Evolutionary conservation across 2,329 filamentous ascomycete genomes (phyloP), one percentile per base, ranked within the genome.

Genomic region (Penicillium sp.): DNA sequence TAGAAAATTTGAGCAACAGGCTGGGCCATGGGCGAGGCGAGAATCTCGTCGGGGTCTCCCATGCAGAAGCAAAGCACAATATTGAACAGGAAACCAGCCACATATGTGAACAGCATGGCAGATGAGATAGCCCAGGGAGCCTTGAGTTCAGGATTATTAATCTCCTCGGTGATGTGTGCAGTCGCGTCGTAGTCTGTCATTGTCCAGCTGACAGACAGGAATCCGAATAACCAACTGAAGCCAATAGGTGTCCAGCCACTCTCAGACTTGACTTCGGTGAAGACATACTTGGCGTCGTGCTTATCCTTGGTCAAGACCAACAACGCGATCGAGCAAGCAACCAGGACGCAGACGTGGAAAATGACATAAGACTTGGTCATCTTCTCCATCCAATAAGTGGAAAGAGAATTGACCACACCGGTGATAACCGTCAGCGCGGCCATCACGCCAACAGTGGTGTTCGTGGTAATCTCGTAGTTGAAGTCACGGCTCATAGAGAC

Each of bases 201-300:
- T 57, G 83, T 86, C 84, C 84, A 87, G 22, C 81, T 81, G 40
- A 85, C 84, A 1, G 82, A 84, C 28, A 87, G 74, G 69, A 85
- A 86, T n/a, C 84, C 84, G 61, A 87, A 86, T n/a, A 86, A 69
- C 69, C 84, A 86, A 3, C 82, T 83, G 71, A 83, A 86, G 25
- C 84, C 84, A 2, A 79, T 73, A 0, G 84, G 84, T 0, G 68
- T 76, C 84, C 84, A 87, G 38, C 84, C 84, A 0, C 81, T 84
- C 26, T 72, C 73, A 2, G 82, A 77, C 48, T 82, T 77, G 54
- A 85, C 78, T 55, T 85, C 68, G 7, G 84, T 85, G 68, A 86
- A 87, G 40, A 84, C 84, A 64, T 85, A 86, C 22, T 71, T 71
- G 14, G 83, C 79, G 56, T 75, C 70, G 68, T 86, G 82, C 69